A percentile compares a stretch with the other conserved stretches of the same genome.
Conservation (phyloP, 257 asterid species). For the Solanum etuberosum region DNA sequence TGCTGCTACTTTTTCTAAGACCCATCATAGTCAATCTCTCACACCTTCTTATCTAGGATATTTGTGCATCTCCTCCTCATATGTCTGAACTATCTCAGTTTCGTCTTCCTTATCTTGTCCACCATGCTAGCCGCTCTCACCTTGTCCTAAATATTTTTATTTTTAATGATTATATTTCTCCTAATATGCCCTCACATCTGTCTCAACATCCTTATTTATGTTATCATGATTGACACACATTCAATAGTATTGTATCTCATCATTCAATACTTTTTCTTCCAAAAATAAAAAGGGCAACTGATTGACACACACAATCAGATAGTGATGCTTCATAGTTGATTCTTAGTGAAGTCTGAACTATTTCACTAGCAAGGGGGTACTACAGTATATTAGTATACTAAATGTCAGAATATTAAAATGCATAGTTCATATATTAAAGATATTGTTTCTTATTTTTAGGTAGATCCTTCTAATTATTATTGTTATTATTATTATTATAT, state of each 20-base stretch:
- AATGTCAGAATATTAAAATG: not conserved
- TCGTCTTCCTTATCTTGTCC: no score
- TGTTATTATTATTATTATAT: not conserved
- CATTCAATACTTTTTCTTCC: not conserved
- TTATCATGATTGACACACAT: no score
- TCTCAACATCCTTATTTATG: no score
- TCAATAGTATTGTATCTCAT: not conserved
- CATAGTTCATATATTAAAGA: not conserved
- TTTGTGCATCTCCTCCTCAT: no score
- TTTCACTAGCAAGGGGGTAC: not conserved
- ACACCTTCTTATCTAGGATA: no score
- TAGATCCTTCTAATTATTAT: not conserved
- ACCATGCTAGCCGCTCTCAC: no score
- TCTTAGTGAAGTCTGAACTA: not conserved
- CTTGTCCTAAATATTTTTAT: no score
- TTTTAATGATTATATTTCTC: no score
- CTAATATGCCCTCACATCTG: no score
- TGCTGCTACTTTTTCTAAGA: no score
- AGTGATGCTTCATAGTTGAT: not conserved
- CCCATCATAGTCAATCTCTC: no score
- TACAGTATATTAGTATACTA: not conserved
- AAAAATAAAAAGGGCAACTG: not conserved
- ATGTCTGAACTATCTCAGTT: no score
- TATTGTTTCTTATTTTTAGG: constrained; percentile 27
- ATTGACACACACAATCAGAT: not conserved